Evolutionary conservation across 2,329 filamentous ascomycete species (phyloP), one percentile per base, ranked within the genome.

Genomic region (Parastagonospora avenae): DNA sequence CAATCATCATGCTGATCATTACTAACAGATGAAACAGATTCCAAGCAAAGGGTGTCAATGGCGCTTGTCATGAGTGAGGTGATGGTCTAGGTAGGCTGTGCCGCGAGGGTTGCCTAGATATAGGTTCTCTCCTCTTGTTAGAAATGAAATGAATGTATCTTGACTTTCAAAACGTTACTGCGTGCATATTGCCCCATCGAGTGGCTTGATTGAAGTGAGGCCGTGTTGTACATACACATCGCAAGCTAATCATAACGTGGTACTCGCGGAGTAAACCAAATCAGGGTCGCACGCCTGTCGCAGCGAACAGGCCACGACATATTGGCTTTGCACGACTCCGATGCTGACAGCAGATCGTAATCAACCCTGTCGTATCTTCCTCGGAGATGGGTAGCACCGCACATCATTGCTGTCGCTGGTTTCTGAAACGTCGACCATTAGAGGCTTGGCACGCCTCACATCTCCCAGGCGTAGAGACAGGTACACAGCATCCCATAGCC

Each of bases 391-490:
- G 43, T 52, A 33, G 36, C 48, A 57, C 54, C 63, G 57, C 57
- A 48, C 47, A 64, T 63, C 54, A 60, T 59, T 60, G 54, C 62
- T 57, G 44, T 40, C 42, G 46, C 41, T 30, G 50, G 32, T 42
- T 42, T 63, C 62, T 66, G 65, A 67, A 68, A 67, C 63, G 55
- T 52, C 53, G 48, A 56, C 55, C 11, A 43, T 54, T 66, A 64
- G 62, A 50, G 55, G 57, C 57, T 64, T 60, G 55, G 62, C 62
- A 44, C 38, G 52, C 49, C 48, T 61, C 56, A 28, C 50, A 45
- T 39, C 37, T 46, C 48, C 46, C 11, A 42, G 14, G 38, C 55
- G 44, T 42, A 41, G 62, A 57, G 62, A 60, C 57, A 50, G 59
- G 56, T 59, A 57, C 57, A 44, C 48, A 59, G 49, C 41, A 28